phyloP scores from a whole-genome alignment of 768 basidiomycete genomes.

The Trametes gibbosa region DNA sequence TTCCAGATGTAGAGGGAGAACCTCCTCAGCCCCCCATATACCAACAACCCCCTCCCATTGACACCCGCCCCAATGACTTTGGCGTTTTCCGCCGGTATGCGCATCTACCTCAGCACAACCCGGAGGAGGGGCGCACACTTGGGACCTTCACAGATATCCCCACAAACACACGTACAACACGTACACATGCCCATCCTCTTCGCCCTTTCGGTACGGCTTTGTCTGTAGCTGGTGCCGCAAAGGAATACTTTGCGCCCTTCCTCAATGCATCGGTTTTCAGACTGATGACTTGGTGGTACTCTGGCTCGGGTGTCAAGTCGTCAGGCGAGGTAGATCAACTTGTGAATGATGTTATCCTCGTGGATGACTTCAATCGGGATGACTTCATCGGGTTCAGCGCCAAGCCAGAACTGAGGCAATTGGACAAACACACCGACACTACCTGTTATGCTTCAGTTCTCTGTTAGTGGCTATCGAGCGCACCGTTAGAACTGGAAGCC shows the following conservation, averaged over 20 bases:
- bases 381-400: not conserved
- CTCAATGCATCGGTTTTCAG: conserved; percentile 21
- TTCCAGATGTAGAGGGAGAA: not conserved
- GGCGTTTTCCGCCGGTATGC: not conserved
- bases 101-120: not conserved
- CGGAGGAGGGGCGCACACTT: not conserved
- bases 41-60: not conserved
- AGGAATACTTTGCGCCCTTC: conserved; percentile 4
- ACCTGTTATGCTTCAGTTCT: no score
- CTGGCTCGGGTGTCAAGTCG: conserved; percentile 28
- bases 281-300: conserved; percentile 32
- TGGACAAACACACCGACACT: not conserved
- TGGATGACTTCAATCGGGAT: not conserved
- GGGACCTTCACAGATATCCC: not conserved
- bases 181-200: not conserved
- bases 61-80: not conserved
- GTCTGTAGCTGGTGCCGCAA: not conserved
- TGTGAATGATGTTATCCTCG: conserved; percentile 14
- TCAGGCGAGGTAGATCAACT: conserved; percentile 25
- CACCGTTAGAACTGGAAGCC: no score
- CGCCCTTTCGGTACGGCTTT: not conserved
- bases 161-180: not conserved
- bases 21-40: not conserved
- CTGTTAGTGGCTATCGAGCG: no score
- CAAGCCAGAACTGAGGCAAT: not conserved